Base-by-base conservation (phyloP, 352 stramenopile species). In the Pythium biforme region DNA sequence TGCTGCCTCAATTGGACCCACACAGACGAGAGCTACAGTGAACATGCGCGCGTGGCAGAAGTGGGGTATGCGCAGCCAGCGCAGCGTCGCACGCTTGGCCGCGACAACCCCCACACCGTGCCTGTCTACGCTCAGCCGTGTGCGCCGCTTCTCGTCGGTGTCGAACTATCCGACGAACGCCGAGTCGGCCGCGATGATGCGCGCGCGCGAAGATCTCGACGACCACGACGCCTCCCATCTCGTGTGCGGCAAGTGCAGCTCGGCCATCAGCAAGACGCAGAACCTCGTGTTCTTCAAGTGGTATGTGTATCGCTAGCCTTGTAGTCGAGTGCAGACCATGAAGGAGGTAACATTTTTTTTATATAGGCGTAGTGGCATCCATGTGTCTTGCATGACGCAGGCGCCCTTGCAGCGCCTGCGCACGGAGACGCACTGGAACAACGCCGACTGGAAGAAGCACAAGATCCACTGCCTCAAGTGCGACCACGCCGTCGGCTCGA, bases 231-330 rank as follows among this genome's bases (percentile, higher is more conserved):
- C 57, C 15, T 75, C 82, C 55, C 79, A 81, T 55, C 64, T 92
- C 41, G 79, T 90, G 29, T 92, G 83, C 31, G 70, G 74, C 51
- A 92, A 84, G 55, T 92, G 83, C 74, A 89, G 73, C 66, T 66
- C 77, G 43, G 72, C 72, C 15, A 54, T 92, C 52, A 86, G 75
- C 63, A 51, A 72, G 46, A 92, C 83, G 19, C 77, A 74, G 41
- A 79, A 92, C 40, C 64, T 92, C 29, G 76, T 90, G 33, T 91
- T 91, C 62, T 87, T 91, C 68, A 89, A 88, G 57, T 89, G 82
- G 81, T 90, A 59, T 3, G 62, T 55, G n/a, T n/a, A n/a, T n/a
- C n/a, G n/a, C n/a, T n/a, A n/a, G n/a, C n/a, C n/a, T n/a, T n/a
- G n/a, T n/a, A n/a, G n/a, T n/a, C n/a, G n/a, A n/a, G n/a, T n/a